These are phyloP conservation scores for Pythium aristosporum DNA, from an alignment of 352 stramenopile genomes.

Conservation along the genomic window DNA sequence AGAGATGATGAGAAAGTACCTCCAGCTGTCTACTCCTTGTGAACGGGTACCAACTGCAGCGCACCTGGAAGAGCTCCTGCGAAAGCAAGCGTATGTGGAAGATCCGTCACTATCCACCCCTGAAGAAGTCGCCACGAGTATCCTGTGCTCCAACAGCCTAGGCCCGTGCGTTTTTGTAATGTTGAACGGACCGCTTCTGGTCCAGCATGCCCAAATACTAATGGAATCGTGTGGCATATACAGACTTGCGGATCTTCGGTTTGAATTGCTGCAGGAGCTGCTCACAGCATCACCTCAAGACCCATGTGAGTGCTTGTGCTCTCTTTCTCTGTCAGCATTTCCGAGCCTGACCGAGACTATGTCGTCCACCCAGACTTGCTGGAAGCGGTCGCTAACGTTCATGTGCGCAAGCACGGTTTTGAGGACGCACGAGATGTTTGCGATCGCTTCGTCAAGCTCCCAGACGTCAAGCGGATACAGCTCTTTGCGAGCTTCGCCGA, in stretches of 20 bases:
- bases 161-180: constrained; percentile 13
- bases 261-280: constrained; percentile 26
- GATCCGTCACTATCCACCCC: constrained; percentile 19
- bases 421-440: constrained; percentile 5
- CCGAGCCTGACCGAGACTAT: background rate
- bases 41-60: constrained; percentile 13
- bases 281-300: constrained; percentile 16
- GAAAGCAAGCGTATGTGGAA: constrained; percentile 23
- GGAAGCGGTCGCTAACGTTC: constrained; percentile 16
- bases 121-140: constrained; percentile 18
- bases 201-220: background rate
- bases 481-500: constrained; percentile 23
- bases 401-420: constrained; percentile 23
- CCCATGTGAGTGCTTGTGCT: constrained; percentile 19
- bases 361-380: constrained; percentile 12
- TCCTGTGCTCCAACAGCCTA: constrained; percentile 19
- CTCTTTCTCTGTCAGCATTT: background rate
- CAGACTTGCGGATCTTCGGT: constrained; percentile 26
- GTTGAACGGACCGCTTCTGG: background rate
- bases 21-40: constrained; percentile 8
- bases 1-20: constrained; percentile 23
- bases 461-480: constrained; percentile 21
- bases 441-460: constrained; percentile 25
- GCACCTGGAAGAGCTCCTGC: constrained; percentile 17
- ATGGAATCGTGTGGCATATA: background rate